Evolutionary conservation across 1,139 yeast species (phyloP), one percentile per base, ranked within the genome.

Genomic region (Geotrichum histeridarum): DNA sequence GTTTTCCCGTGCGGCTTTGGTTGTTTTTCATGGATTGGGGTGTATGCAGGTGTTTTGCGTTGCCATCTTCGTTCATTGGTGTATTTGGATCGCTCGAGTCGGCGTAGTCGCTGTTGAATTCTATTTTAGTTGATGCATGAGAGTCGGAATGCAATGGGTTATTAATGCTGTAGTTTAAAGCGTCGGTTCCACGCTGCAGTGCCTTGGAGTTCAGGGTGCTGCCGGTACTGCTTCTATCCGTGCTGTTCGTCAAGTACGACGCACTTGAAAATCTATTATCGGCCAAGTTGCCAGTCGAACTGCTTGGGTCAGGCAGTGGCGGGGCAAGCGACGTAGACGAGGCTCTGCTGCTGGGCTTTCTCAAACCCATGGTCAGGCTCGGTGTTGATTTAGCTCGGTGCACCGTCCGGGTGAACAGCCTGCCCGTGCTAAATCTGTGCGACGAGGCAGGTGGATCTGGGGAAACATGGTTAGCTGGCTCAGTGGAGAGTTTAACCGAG

Each of bases 251-350:
- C 38, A 42, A 8, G n/a, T 42, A 32, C 11, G 52, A 49, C 12
- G 52, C 52, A 33, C 35, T 49, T 7, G 52, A 49, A 27, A 39
- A 49, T 11, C 52, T 47, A 30, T 49, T 49, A 18, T 49, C 52
- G 8, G 12, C 42, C 8, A 36, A 33, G 6, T 18, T 18, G 37
- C 36, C 15, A 22, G 27, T 22, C 27, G 27, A 22, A 3, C 27
- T 3, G 27, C 27, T 3, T 22, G 33, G 39, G 7, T 37, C 51
- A 8, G 38, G 33, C 31, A 14, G 42, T 37, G 42, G n/a, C 15
- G 42, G 36, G 3, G 37, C n/a, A 12, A 18, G 27, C 12, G 47
- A 43, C 3, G 47, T 11, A 14, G 47, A 3, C 9, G 43, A 37
- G 11, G 27, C 6, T 27, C 14, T 38, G 8, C 32, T 14, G n/a